These are phyloP conservation scores for Phytophthora pinifolia DNA, from an alignment of 352 stramenopile species.

Conservation along the genomic window DNA sequence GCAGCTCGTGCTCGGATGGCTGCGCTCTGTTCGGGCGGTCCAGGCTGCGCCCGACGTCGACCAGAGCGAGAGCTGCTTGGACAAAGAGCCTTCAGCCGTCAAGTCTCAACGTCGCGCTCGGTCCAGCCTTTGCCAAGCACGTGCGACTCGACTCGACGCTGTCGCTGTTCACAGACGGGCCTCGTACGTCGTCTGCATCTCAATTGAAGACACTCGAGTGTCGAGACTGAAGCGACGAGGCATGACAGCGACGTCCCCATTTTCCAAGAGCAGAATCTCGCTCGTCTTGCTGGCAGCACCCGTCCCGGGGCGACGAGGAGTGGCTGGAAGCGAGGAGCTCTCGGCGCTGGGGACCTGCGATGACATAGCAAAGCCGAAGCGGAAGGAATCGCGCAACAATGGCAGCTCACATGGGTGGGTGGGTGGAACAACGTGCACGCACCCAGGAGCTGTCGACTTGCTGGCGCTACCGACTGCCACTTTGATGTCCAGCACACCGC, in stretches of 20 bases:
- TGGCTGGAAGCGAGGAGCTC: slow-evolving; percentile 18
- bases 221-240: slow-evolving; percentile 5
- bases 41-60: slow-evolving; percentile 14
- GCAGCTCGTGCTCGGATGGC: slow-evolving; percentile 14
- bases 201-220: slow-evolving; percentile 13
- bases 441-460: no score
- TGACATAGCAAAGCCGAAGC: no score
- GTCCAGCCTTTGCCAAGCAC: slow-evolving; percentile 30
- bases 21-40: slow-evolving; percentile 22
- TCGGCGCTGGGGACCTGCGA: slow-evolving; percentile 4
- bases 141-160: slow-evolving; percentile 30
- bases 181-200: slow-evolving; percentile 6
- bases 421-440: no score
- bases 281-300: not conserved
- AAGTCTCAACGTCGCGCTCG: slow-evolving; percentile 30
- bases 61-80: no score
- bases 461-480: no score
- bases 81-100: no score
- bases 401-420: no score
- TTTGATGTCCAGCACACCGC: no score
- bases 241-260: not conserved
- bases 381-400: no score
- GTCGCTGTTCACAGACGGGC: no score
- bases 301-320: slow-evolving; percentile 8
- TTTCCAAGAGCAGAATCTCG: not conserved